phyloP scores from a whole-genome alignment of 2,329 filamentous ascomycete species.

The Cytospora chrysosperma region DNA sequence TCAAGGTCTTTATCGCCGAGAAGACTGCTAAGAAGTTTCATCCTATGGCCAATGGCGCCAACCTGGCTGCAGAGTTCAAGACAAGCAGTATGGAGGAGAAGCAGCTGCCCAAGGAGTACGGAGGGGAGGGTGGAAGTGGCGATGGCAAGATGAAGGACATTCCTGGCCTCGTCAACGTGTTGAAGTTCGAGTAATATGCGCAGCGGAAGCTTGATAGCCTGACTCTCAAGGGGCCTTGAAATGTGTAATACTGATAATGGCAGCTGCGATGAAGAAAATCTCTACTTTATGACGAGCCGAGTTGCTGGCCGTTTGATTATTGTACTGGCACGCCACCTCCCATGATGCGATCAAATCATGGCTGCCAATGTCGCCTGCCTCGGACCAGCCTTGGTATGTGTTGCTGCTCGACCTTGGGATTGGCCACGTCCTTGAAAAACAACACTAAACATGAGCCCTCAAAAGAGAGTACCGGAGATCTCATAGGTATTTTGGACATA shows the following conservation, averaged over 20 bases:
- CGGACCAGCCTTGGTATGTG: no score
- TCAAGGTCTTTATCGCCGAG: conserved; percentile 72
- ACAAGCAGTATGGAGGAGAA: conserved; percentile 57
- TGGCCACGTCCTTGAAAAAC: no score
- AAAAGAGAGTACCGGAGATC: conserved; percentile 42
- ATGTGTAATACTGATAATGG: not conserved
- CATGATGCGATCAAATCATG: no score
- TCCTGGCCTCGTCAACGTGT: conserved; percentile 13
- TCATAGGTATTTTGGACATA: conserved; percentile 68
- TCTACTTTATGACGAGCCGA: not conserved
- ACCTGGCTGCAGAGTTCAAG: conserved; percentile 63
- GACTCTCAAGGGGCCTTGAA: no score
- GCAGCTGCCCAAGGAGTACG: conserved; percentile 70
- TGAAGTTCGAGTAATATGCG: conserved; percentile 21
- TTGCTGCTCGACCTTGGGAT: no score
- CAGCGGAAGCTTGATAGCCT: not conserved
- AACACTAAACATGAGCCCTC: no score
- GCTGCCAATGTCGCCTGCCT: no score
- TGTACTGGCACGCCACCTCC: no score
- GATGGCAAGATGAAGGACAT: conserved; percentile 24
- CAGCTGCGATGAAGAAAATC: not conserved
- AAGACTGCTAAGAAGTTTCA: conserved; percentile 79
- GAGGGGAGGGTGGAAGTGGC: conserved; percentile 59
- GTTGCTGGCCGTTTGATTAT: no score
- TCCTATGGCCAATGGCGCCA: conserved; percentile 70